Percentiles rank a stretch among this genome's conserved stretches.
Conservation (phyloP, 2,329 filamentous ascomycete genomes). For the Boeremia exigua region DNA sequence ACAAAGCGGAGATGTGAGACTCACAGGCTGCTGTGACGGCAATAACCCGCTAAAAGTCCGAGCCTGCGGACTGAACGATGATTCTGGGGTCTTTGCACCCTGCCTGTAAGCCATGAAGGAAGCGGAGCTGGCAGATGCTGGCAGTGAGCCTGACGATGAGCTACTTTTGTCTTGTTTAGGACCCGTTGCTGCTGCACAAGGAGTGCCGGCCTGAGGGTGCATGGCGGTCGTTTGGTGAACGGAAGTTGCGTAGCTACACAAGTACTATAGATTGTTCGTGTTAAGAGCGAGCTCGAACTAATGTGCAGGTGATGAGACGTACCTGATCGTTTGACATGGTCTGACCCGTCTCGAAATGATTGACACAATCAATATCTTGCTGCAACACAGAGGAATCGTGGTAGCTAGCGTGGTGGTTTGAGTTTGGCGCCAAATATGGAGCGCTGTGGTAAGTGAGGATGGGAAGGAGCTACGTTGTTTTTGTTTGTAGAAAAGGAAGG, state of each 20-base stretch:
- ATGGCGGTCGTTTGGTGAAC: neutral
- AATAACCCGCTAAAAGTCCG: neutral
- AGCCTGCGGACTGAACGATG: conserved; percentile 4
- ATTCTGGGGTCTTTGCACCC: neutral
- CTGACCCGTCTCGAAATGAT: neutral
- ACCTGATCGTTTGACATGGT: conserved; percentile 12
- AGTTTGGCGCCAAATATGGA: neutral
- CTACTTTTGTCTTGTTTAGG: conserved; percentile 16
- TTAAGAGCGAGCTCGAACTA: neutral
- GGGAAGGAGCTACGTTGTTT: neutral
- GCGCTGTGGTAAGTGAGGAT: neutral
- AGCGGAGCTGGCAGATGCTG: conserved; percentile 20
- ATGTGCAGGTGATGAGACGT: neutral
- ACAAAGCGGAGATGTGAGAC: neutral
- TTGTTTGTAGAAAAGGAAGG: neutral
- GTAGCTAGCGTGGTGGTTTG: too few relatives aligned
- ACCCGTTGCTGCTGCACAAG: conserved; percentile 9
- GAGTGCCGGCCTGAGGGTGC: conserved; percentile 8
- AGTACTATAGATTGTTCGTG: neutral
- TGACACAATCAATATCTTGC: neutral
- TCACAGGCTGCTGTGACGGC: conserved; percentile 16
- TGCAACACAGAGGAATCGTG: neutral
- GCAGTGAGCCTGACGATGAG: conserved; percentile 16
- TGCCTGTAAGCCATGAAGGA: conserved; percentile 5
- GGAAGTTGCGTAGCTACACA: neutral